Evolutionary conservation across 305 asterid species (phyloP).

Genomic region (Fraxinus xanthoxyloides): DNA sequence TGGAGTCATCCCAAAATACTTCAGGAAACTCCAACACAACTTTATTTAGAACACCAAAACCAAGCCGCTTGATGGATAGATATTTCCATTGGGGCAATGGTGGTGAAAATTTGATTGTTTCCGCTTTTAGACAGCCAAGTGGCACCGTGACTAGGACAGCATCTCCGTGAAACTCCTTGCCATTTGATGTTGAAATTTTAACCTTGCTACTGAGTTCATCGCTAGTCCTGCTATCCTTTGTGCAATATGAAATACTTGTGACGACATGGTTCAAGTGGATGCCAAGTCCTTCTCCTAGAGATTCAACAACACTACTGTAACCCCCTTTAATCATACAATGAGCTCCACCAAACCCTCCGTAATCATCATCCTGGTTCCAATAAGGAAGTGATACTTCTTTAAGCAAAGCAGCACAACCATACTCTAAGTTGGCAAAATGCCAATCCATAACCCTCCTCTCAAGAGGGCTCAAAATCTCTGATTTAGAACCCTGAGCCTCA

Average conservation of each 20-base stretch:
- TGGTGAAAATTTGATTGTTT: slow-evolving; percentile 78
- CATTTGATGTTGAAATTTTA: slow-evolving; percentile 69
- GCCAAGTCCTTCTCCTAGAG: slow-evolving; percentile 77
- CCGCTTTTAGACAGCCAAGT: slow-evolving; percentile 95
- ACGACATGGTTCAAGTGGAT: slow-evolving; percentile 76
- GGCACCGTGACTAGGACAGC: slow-evolving; percentile 94
- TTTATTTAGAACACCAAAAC: slow-evolving; percentile 96
- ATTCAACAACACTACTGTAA: slow-evolving; percentile 81
- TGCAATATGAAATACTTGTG: slow-evolving; percentile 55
- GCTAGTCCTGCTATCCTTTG: slow-evolving; percentile 37
- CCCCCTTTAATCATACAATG: slow-evolving; percentile 99
- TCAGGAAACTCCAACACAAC: slow-evolving; percentile 89
- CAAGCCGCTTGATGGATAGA: slow-evolving; percentile 76
- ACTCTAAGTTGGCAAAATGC: slow-evolving; percentile 98
- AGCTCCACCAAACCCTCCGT: slow-evolving; percentile 99
- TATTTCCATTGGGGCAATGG: slow-evolving; percentile 86
- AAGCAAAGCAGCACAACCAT: slow-evolving; percentile 96
- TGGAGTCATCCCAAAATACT: slow-evolving; percentile 93
- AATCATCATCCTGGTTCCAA: slow-evolving; percentile 97
- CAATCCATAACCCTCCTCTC: slow-evolving; percentile 99
- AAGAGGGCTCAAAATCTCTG: slow-evolving; percentile 69
- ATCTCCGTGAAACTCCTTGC: slow-evolving; percentile 82
- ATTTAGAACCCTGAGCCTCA: slow-evolving; percentile 30
- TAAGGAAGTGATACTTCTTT: slow-evolving; percentile 92
- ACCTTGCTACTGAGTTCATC: slow-evolving; percentile 48